These are phyloP conservation scores for Aspergillus arachidicola DNA, from an alignment of 2,329 filamentous ascomycete species.

Conservation along the genomic window DNA sequence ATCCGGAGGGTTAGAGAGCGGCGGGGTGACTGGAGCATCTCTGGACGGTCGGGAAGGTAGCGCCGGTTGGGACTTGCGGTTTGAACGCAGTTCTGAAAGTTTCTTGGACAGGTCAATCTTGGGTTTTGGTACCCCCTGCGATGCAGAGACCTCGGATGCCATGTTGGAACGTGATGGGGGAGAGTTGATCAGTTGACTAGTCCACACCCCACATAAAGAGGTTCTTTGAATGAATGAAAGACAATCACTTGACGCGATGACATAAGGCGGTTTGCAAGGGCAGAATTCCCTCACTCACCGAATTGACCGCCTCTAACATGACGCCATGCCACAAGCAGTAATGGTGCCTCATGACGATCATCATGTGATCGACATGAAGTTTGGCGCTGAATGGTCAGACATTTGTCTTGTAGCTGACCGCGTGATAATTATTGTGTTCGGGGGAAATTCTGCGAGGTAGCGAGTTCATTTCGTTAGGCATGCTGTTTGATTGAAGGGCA, in stretches of 20 bases:
- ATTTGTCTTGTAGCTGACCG: neutral
- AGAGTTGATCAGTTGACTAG: slow-evolving; percentile 14
- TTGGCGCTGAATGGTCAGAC: neutral
- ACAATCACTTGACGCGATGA: slow-evolving; percentile 7
- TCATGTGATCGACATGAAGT: slow-evolving; percentile 2
- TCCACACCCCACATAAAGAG: neutral
- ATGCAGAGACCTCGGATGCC: slow-evolving; percentile 21
- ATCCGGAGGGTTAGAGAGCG: slow-evolving; percentile 69
- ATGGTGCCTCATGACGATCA: neutral
- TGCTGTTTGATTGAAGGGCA: neutral
- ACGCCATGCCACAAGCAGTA: neutral
- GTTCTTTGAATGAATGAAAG: neutral
- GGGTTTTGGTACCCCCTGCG: slow-evolving; percentile 20
- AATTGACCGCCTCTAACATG: neutral
- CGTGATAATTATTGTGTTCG: neutral
- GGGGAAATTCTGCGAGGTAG: neutral
- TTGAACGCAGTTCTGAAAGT: slow-evolving; percentile 40
- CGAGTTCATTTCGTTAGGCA: neutral
- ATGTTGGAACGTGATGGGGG: slow-evolving; percentile 20
- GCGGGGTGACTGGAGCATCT: slow-evolving; percentile 71
- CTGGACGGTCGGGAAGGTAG: slow-evolving; percentile 29
- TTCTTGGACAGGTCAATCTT: slow-evolving; percentile 46
- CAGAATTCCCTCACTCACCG: neutral
- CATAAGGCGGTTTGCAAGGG: neutral
- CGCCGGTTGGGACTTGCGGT: slow-evolving; percentile 32